Percentiles rank a stretch among this genome's conserved stretches.
Conservation (phyloP, 2,329 filamentous ascomycete species). For the Arthrobotrys conoides region DNA sequence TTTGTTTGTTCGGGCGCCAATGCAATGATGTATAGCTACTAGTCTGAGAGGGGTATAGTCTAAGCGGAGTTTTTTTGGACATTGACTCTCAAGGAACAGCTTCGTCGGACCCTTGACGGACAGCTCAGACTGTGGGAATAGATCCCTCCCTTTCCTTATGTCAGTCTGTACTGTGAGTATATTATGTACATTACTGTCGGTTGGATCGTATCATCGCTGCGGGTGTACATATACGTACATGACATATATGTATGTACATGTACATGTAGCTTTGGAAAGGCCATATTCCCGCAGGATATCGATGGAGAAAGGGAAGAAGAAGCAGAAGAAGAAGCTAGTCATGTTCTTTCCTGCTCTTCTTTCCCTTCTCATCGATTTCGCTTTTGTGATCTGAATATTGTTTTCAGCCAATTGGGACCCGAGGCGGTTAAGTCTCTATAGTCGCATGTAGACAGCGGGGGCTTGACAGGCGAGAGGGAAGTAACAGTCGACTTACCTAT, state of each 20-base stretch:
- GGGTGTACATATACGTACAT: conserved; percentile 26
- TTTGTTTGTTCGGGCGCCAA: conserved; percentile 26
- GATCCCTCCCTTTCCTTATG: conserved; percentile 1
- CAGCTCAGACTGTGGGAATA: conserved; percentile 37
- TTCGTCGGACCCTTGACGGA: conserved; percentile 38
- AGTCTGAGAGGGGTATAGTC: conserved; percentile 52
- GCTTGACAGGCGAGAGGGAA: conserved; percentile 45
- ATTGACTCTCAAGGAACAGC: conserved; percentile 43
- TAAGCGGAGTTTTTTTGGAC: conserved; percentile 33
- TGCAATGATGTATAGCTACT: too few relatives aligned
- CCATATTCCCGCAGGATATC: too few relatives aligned
- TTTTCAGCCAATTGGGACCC: conserved; percentile 53
- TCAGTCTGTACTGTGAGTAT: neutral
- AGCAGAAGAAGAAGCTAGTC: conserved; percentile 22
- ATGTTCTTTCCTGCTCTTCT: conserved; percentile 39
- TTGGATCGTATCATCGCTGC: conserved; percentile 30
- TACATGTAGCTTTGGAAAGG: conserved; percentile 1
- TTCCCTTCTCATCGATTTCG: conserved; percentile 1
- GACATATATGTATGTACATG: conserved; percentile 19
- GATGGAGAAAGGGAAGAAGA: too few relatives aligned
- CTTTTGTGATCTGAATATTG: conserved; percentile 8
- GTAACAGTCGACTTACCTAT: conserved; percentile 29
- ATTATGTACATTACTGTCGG: neutral
- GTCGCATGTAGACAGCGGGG: conserved; percentile 48
- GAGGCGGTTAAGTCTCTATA: conserved; percentile 30